Evolutionary conservation across 192 early-diverging fungal species (phyloP).

Genomic region (Backusella tarrabulga): DNA sequence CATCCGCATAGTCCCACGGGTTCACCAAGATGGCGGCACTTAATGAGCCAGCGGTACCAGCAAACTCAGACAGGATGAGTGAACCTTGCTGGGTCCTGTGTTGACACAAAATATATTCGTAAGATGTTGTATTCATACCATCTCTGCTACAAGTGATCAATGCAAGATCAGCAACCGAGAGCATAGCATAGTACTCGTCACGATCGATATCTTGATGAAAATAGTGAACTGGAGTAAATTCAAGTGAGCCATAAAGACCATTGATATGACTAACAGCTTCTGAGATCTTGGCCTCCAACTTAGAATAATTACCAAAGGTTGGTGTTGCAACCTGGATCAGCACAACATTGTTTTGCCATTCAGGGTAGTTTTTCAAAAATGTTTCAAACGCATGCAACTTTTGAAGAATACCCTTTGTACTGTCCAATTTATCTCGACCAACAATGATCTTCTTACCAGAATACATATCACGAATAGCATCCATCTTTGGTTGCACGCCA

Average conservation of each 20-base stretch:
- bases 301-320: conserved; percentile 65
- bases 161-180: conserved; percentile 92
- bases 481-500: conserved; percentile 79
- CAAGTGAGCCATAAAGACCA: conserved; percentile 89
- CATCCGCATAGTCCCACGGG: conserved; percentile 85
- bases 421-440: conserved; percentile 93
- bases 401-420: conserved; percentile 92
- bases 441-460: conserved; percentile 92
- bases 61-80: conserved; percentile 94
- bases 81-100: conserved; percentile 68
- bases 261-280: conserved; percentile 94
- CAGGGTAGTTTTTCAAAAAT: conserved; percentile 85
- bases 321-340: conserved; percentile 96
- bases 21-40: conserved; percentile 85
- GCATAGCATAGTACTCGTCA: conserved; percentile 95
- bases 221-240: conserved; percentile 93
- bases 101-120: conserved; percentile 97
- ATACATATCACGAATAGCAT: conserved; percentile 80
- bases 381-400: conserved; percentile 93
- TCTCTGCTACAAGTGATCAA: conserved; percentile 95
- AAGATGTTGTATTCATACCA: conserved; percentile 97
- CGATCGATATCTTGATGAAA: conserved; percentile 91
- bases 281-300: conserved; percentile 81
- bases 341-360: conserved; percentile 93
- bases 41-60: conserved; percentile 88